Evolutionary conservation across 768 basidiomycete species (phyloP).

Genomic region (Mycena galericulata): DNA sequence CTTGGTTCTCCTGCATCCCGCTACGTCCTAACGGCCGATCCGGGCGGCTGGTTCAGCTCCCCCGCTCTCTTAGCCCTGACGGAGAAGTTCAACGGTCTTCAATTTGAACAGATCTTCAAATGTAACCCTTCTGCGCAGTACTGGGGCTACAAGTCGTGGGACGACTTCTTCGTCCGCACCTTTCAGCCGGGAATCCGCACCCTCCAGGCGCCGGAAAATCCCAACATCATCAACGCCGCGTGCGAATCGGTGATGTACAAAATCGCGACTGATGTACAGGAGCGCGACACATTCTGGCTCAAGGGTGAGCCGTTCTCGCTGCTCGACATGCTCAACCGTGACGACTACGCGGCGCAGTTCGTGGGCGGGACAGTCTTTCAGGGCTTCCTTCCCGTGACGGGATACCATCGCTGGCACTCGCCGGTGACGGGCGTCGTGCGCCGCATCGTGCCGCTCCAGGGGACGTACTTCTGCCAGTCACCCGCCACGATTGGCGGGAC

Average conservation of each 20-base stretch:
- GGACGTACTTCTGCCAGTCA: conserved; percentile 52
- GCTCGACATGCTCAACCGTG: conserved; percentile 55
- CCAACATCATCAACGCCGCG: conserved; percentile 50
- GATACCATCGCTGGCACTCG: conserved; percentile 66
- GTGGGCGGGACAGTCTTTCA: conserved; percentile 58
- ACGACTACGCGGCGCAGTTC: conserved; percentile 50
- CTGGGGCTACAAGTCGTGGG: conserved; percentile 54
- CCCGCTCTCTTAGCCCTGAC: background rate
- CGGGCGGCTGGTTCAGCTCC: conserved; percentile 8
- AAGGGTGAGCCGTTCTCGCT: conserved; percentile 65
- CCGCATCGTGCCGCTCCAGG: conserved; percentile 51
- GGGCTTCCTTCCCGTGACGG: conserved; percentile 58
- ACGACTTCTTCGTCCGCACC: conserved; percentile 58
- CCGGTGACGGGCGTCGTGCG: conserved; percentile 54
- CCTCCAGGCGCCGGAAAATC: conserved; percentile 35
- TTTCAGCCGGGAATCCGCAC: conserved; percentile 53
- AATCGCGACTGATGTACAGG: conserved; percentile 47
- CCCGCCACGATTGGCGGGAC: conserved; percentile 34
- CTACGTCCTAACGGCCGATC: background rate
- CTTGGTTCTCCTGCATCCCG: background rate
- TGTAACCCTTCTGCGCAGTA: conserved; percentile 46
- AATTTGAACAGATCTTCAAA: conserved; percentile 25
- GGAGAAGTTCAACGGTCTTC: background rate
- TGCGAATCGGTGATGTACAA: conserved; percentile 60
- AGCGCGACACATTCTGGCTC: conserved; percentile 59